phyloP scores from a whole-genome alignment of 116 monocot species.

The Dioscorea cayenensis region DNA sequence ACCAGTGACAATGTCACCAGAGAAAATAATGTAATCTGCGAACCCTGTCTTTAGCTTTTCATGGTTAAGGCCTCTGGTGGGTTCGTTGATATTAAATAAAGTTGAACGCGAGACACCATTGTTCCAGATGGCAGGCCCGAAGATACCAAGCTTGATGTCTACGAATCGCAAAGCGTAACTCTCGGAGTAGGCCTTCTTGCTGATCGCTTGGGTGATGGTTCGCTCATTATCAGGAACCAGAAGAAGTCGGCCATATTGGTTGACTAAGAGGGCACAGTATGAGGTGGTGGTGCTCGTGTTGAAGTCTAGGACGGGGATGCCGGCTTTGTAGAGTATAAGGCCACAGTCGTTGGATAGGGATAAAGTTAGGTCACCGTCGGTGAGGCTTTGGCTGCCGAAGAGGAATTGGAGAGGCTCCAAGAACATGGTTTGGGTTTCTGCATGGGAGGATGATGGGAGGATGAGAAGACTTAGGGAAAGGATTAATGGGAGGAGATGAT shows the following conservation, averaged over 20 bases:
- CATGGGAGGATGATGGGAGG: too few species aligned
- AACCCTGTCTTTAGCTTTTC: background rate
- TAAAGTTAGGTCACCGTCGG: background rate
- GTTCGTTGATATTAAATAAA: too few species aligned
- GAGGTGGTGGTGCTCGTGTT: background rate
- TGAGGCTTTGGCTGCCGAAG: background rate
- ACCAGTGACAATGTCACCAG: too few species aligned
- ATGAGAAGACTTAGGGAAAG: too few species aligned
- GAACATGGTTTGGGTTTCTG: background rate
- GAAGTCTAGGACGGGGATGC: background rate
- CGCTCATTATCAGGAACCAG: background rate
- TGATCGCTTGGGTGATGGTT: background rate
- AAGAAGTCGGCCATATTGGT: too few species aligned
- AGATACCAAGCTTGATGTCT: background rate
- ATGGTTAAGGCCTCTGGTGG: background rate
- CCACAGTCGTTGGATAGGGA: background rate
- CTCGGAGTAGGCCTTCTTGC: background rate
- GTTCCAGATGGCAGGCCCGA: background rate
- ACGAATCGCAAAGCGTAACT: background rate
- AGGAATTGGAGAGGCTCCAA: background rate
- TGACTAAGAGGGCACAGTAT: background rate
- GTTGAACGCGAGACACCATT: background rate
- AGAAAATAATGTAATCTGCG: too few species aligned
- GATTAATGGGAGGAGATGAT: too few species aligned
- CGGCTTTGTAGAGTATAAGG: background rate